Percentiles rank a stretch among this genome's conserved stretches.
Evolutionary conservation across 208 protist genomes (phyloP).

Genomic region (Porcisia hertigi): DNA sequence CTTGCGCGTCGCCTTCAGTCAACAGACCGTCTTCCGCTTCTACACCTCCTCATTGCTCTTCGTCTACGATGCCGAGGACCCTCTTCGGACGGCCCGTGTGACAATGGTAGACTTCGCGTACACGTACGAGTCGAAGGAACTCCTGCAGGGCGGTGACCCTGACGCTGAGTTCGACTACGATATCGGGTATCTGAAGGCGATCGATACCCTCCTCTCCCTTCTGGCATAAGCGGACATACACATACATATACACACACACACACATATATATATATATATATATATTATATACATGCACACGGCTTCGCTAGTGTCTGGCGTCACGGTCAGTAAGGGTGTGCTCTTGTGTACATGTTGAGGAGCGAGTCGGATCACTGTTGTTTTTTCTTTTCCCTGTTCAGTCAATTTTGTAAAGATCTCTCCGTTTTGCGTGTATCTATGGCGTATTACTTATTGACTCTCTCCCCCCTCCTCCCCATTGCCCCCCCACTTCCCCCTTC

Average conservation of each 20-base stretch:
- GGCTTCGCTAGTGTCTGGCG: neutral
- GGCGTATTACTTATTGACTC: no score
- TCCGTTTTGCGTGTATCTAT: no score
- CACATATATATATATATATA: neutral
- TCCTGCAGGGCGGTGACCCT: slow-evolving; percentile 54
- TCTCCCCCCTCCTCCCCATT: no score
- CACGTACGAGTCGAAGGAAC: slow-evolving; percentile 78
- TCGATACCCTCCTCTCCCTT: slow-evolving; percentile 71
- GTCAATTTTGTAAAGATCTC: no score
- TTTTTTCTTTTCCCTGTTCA: no score
- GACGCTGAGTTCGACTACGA: slow-evolving; percentile 66
- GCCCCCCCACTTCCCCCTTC: no score
- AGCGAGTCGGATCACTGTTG: neutral
- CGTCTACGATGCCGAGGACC: slow-evolving; percentile 78
- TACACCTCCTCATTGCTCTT: slow-evolving; percentile 89
- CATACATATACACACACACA: neutral
- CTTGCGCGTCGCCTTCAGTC: slow-evolving; percentile 54
- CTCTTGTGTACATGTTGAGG: neutral
- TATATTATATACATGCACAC: neutral
- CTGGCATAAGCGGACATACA: slow-evolving; percentile 26
- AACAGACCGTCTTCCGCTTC: slow-evolving; percentile 75
- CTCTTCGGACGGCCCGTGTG: slow-evolving; percentile 65
- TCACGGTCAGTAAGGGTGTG: neutral
- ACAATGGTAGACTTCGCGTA: slow-evolving; percentile 92
- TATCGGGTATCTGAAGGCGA: slow-evolving; percentile 75